Evolutionary conservation across 768 basidiomycete species (phyloP).

Genomic region (Calocera viscosa): DNA sequence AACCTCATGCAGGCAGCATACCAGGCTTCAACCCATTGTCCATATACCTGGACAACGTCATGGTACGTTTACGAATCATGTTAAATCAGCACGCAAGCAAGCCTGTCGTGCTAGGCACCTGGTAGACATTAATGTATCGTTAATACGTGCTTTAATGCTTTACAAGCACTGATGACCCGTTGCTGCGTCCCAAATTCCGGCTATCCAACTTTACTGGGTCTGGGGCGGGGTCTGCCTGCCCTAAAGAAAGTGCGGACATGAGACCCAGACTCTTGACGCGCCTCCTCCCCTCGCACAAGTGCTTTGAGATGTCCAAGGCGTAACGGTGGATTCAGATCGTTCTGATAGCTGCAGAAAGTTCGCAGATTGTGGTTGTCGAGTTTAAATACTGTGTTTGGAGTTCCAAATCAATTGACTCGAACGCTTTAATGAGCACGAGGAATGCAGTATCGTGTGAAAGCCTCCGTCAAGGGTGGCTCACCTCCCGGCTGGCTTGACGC

Average conservation of each 20-base stretch:
- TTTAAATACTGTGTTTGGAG: too few relatives aligned
- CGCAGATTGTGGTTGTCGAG: too few relatives aligned
- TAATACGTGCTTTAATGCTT: too few relatives aligned
- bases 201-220: neutral
- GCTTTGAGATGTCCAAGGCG: too few relatives aligned
- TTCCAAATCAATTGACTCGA: too few relatives aligned
- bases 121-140: neutral
- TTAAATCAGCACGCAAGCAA: neutral
- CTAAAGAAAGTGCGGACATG: neutral
- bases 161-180: neutral
- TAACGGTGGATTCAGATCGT: too few relatives aligned
- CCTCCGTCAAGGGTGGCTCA: neutral
- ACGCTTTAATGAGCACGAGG: neutral
- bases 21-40: neutral
- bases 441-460: neutral
- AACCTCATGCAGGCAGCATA: neutral
- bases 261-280: neutral
- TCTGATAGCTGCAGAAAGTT: too few relatives aligned
- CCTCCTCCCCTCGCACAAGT: neutral
- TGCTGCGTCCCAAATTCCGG: neutral
- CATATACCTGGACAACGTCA: neutral
- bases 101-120: neutral
- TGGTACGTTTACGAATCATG: neutral
- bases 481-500: constrained; percentile 6
- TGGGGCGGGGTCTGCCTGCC: neutral